These are phyloP conservation scores for Cercophora sp. DNA, from an alignment of 495 filamentous ascomycete genomes.

Conservation along the genomic window DNA sequence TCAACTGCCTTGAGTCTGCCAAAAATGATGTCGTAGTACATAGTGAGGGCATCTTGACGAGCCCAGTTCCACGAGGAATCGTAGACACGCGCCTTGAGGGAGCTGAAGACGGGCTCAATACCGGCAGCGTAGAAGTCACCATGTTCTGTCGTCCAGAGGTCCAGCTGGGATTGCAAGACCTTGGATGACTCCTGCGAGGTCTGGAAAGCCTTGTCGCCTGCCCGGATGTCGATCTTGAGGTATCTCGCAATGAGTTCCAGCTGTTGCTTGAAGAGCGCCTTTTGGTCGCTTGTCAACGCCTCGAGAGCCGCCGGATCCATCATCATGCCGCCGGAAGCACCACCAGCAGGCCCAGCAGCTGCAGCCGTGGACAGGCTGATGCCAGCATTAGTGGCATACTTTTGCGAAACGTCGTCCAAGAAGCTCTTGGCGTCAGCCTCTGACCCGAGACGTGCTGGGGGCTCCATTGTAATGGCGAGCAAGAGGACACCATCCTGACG, in stretches of 20 bases:
- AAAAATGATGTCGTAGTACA: slow-evolving; percentile 99
- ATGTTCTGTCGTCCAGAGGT: slow-evolving; percentile 92
- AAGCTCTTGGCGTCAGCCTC: slow-evolving; percentile 89
- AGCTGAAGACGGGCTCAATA: slow-evolving; percentile 89
- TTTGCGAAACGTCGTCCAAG: slow-evolving; percentile 79
- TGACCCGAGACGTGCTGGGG: slow-evolving; percentile 76
- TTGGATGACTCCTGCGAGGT: slow-evolving; percentile 76
- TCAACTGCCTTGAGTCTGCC: slow-evolving; percentile 89
- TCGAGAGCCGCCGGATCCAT: slow-evolving; percentile 98
- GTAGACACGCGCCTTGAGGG: slow-evolving; percentile 91
- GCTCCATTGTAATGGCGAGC: slow-evolving; percentile 89
- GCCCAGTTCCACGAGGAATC: slow-evolving; percentile 99
- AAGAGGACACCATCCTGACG: slow-evolving; percentile 89
- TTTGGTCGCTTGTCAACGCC: slow-evolving; percentile 93
- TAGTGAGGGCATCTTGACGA: slow-evolving; percentile 91
- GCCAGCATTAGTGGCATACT: slow-evolving; percentile 82
- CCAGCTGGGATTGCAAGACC: slow-evolving; percentile 84
- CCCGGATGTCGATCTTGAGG: slow-evolving; percentile 91
- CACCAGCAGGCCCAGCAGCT: slow-evolving; percentile 68
- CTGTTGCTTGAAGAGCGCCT: slow-evolving; percentile 93
- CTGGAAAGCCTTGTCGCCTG: slow-evolving; percentile 89
- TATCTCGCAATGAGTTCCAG: slow-evolving; percentile 92
- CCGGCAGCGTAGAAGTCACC: slow-evolving; percentile 93
- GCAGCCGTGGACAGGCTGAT: slow-evolving; percentile 76
- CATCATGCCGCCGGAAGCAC: slow-evolving; percentile 81